A percentile compares a stretch with the other conserved stretches of the same genome.
Evolutionary conservation across 176 grass and related monocot species (phyloP).

Genomic region (barley (Hordeum vulgare)): DNA sequence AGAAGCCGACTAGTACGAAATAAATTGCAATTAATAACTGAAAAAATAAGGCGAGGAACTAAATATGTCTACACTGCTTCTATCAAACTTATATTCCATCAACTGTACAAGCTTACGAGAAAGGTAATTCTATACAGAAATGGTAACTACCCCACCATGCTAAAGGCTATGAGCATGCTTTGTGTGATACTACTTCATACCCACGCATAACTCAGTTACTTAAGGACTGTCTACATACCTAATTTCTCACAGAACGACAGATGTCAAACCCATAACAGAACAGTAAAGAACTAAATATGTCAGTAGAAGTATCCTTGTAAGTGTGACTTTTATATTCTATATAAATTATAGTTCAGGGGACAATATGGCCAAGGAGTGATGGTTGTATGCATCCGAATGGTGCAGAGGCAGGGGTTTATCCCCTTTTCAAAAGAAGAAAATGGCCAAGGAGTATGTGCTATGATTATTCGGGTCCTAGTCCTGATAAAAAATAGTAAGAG

Average conservation of each 20-base stretch:
- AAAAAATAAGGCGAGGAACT: not conserved
- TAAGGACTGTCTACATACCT: not conserved
- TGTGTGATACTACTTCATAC: not conserved
- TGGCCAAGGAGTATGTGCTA: not conserved
- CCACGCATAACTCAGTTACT: not conserved
- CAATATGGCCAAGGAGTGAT: not conserved
- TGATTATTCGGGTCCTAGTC: not conserved
- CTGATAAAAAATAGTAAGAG: not conserved
- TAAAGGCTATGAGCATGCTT: not conserved
- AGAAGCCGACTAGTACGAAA: constrained; percentile 16
- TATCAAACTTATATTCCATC: not conserved
- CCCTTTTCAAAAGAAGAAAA: not conserved
- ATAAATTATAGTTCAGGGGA: not conserved
- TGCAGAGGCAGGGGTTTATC: too few species aligned
- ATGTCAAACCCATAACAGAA: not conserved
- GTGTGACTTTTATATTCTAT: not conserved
- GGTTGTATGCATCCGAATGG: too few species aligned
- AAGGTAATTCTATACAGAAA: not conserved
- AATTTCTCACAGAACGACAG: not conserved
- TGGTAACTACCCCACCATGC: not conserved
- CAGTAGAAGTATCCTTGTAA: not conserved
- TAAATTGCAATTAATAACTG: not conserved
- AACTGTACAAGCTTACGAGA: not conserved
- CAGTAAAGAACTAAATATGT: constrained; percentile 3
- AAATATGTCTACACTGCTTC: not conserved